Conservation (phyloP, 495 filamentous ascomycete species). For the Aspergillus hancockii region DNA sequence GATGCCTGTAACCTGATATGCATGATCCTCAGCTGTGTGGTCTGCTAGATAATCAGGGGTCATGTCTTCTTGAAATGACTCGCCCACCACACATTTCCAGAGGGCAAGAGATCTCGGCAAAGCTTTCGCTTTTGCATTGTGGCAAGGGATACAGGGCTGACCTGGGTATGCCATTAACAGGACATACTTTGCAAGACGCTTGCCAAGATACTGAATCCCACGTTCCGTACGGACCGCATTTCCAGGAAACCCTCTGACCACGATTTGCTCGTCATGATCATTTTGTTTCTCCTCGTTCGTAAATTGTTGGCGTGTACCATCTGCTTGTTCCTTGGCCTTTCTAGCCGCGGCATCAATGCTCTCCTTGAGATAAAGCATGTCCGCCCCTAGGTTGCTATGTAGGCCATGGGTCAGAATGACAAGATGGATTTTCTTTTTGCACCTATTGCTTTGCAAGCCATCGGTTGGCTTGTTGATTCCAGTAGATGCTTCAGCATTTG, state of each 20-base stretch:
- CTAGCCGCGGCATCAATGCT: conserved; percentile 84
- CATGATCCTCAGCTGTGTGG: conserved; percentile 44
- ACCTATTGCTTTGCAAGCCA: neutral
- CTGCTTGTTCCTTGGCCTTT: conserved; percentile 63
- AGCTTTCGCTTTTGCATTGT: conserved; percentile 51
- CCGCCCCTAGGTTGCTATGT: conserved; percentile 94
- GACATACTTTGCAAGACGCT: conserved; percentile 88
- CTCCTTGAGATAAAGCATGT: conserved; percentile 97
- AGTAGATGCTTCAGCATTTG: neutral
- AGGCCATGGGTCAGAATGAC: conserved; percentile 93
- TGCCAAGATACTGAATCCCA: conserved; percentile 95
- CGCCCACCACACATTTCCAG: conserved; percentile 25
- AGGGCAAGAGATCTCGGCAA: conserved; percentile 35
- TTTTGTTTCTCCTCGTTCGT: conserved; percentile 20
- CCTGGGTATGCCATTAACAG: conserved; percentile 89
- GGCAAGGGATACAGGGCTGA: conserved; percentile 76
- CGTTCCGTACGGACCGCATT: conserved; percentile 89
- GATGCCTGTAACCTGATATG: conserved; percentile 90
- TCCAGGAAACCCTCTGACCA: conserved; percentile 88
- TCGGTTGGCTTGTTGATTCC: neutral
- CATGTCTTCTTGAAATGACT: conserved; percentile 10
- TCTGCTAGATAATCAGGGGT: conserved; percentile 15
- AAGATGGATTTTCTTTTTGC: conserved; percentile 76
- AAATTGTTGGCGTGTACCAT: conserved; percentile 8
- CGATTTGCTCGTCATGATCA: conserved; percentile 78